Evolutionary conservation across 768 basidiomycete species (phyloP).

Genomic region (Serendipita indica): DNA sequence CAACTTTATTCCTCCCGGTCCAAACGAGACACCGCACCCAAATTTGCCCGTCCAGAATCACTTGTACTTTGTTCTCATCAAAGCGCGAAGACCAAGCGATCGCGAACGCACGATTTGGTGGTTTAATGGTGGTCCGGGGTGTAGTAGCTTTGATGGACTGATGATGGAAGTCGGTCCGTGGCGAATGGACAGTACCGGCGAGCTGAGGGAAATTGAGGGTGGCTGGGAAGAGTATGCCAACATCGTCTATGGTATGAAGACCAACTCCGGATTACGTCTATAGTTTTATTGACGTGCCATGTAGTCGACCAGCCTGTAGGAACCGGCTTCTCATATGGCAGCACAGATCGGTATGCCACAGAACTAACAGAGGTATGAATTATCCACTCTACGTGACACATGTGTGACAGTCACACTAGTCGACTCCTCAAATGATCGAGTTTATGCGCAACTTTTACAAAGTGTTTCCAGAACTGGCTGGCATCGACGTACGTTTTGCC

Average conservation of each 20-base stretch:
- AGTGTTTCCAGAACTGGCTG: conserved; percentile 77
- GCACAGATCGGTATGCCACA: conserved; percentile 72
- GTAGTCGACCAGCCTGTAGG: conserved; percentile 96
- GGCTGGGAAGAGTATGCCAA: conserved; percentile 98
- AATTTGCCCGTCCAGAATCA: conserved; percentile 25
- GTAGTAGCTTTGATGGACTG: conserved; percentile 91
- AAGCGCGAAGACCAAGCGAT: conserved; percentile 78
- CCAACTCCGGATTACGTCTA: background rate
- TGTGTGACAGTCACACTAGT: conserved; percentile 29
- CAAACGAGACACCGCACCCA: conserved; percentile 40
- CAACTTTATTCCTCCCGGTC: conserved; percentile 32
- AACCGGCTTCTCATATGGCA: conserved; percentile 83
- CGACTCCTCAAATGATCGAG: conserved; percentile 58
- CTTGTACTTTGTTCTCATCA: conserved; percentile 78
- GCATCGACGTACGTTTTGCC: conserved; percentile 54
- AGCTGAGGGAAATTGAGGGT: conserved; percentile 59
- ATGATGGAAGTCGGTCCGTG: conserved; percentile 99
- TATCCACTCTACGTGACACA: conserved; percentile 8
- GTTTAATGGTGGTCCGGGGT: conserved; percentile 98
- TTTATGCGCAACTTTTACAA: conserved; percentile 80
- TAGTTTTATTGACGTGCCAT: background rate
- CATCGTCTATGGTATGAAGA: conserved; percentile 71
- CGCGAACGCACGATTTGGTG: conserved; percentile 84
- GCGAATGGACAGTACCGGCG: conserved; percentile 56
- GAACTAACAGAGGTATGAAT: conserved; percentile 49